Evolutionary conservation across 352 stramenopile genomes (phyloP), one percentile per base, ranked within the genome.

Genomic region (Globisporangium yorkense): DNA sequence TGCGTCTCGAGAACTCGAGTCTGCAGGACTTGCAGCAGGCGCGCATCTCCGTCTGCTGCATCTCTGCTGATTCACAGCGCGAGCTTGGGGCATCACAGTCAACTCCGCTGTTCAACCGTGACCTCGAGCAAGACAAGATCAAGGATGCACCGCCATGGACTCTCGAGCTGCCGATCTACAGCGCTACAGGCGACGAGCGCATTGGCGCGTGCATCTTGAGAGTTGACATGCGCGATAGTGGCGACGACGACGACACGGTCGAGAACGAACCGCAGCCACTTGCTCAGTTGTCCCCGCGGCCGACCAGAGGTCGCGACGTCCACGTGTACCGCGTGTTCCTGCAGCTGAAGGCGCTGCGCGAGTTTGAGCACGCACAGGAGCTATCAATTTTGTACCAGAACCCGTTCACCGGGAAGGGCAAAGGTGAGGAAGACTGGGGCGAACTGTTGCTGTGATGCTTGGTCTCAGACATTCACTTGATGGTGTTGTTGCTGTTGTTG

Each of bases 241-340:
- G 12, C 49, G 10, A 54, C 3, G 44, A 47, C 13, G 31, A 40
- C 0, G 16, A 10, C 48, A 12, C 35, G 6, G 18, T 5, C 15
- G 10, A 54, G 1, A 20, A 15, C 35, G 24, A 41, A 9, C 15
- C 33, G 1, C 43, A 10, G n/a, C 4, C 18, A 43, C 13, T 52
- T 29, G 12, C n/a, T 21, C 8, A 35, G 24, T 18, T 27, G 12
- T 37, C 46, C 5, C 8, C 18, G 4, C 13, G 0, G 15, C 41
- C 40, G 9, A 10, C 13, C 5, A 16, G 7, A 7, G 45, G 18
- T 29, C 21, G 33, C 24, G 31, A 69, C 21, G 24, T 48, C 0
- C 71, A 59, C 21, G 53, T 60, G 2, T 81, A 74, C 37, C 67
- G 59, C 12, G 35, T 84, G 43, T 80, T 69, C 41, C 9, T 84